These are phyloP conservation scores for Xylariaceae sp. DNA, from an alignment of 2,329 filamentous ascomycete species.

Conservation along the genomic window DNA sequence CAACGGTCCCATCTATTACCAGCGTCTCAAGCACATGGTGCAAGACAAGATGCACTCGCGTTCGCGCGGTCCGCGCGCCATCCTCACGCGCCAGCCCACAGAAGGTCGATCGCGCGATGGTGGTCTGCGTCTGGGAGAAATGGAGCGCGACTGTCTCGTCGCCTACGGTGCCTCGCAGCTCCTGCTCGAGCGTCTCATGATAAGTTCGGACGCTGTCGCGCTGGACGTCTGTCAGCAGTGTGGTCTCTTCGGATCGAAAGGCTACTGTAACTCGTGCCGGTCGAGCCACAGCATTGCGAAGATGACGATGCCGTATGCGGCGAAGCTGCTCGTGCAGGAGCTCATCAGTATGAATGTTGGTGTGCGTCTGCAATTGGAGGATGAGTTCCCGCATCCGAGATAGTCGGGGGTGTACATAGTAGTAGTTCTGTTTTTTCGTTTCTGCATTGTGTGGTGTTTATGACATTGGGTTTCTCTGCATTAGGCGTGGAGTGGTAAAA, in stretches of 20 bases:
- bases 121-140: slow-evolving; percentile 89
- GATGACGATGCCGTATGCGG: slow-evolving; percentile 97
- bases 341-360: slow-evolving; percentile 98
- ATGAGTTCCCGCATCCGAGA: slow-evolving; percentile 75
- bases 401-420: slow-evolving; percentile 3
- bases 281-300: slow-evolving; percentile 77
- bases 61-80: slow-evolving; percentile 80
- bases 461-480: slow-evolving; percentile 9
- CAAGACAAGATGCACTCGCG: slow-evolving; percentile 99
- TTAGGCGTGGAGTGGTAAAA: slow-evolving; percentile 13
- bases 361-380: slow-evolving; percentile 80
- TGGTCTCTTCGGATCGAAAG: slow-evolving; percentile 90
- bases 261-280: slow-evolving; percentile 91
- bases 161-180: slow-evolving; percentile 94
- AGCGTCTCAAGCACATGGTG: slow-evolving; percentile 99
- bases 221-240: slow-evolving; percentile 94
- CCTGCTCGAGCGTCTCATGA: slow-evolving; percentile 88
- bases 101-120: slow-evolving; percentile 91
- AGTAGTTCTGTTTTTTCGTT: slow-evolving; percentile 4
- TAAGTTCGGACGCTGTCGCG: slow-evolving; percentile 81
- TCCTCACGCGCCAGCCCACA: slow-evolving; percentile 90
- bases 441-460: slow-evolving; percentile 26
- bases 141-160: slow-evolving; percentile 98
- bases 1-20: slow-evolving; percentile 98
- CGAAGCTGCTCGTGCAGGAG: slow-evolving; percentile 93